Evolutionary conservation across 2,329 filamentous ascomycete genomes (phyloP).

Genomic region (Aspergillus persii): DNA sequence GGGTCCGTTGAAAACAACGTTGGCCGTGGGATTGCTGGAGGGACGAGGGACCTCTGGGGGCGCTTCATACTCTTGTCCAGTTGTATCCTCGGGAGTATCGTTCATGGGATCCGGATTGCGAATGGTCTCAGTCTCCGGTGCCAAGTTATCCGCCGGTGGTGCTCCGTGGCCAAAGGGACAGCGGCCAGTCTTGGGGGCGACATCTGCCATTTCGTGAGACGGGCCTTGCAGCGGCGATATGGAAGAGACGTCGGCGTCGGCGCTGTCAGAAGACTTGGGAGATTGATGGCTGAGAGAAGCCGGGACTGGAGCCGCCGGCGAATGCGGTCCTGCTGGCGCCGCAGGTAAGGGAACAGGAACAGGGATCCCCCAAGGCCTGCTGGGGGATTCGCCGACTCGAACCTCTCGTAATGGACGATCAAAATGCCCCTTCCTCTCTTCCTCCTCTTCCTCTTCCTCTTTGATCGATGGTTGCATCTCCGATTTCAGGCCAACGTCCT

Average conservation of each 20-base stretch:
- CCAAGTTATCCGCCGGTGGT: slow-evolving; percentile 14
- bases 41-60: slow-evolving; percentile 2
- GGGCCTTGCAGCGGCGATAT: slow-evolving; percentile 10
- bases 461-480: slow-evolving; percentile 38
- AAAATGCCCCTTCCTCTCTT: slow-evolving; percentile 70
- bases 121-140: slow-evolving; percentile 14
- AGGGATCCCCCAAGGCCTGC: slow-evolving; percentile 86
- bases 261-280: slow-evolving; percentile 10
- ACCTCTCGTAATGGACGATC: slow-evolving; percentile 84
- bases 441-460: slow-evolving; percentile 46
- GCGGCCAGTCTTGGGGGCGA: slow-evolving; percentile 24
- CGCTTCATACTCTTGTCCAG: slow-evolving; percentile 3
- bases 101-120: slow-evolving; percentile 14
- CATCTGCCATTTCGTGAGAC: slow-evolving; percentile 1
- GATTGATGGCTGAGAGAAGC: slow-evolving; percentile 18
- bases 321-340: slow-evolving; percentile 28
- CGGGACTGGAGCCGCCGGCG: slow-evolving; percentile 20
- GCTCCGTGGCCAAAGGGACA: slow-evolving; percentile 37
- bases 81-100: slow-evolving; percentile 7
- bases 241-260: slow-evolving; percentile 13
- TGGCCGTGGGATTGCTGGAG: slow-evolving; percentile 44
- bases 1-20: slow-evolving; percentile 86
- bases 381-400: slow-evolving; percentile 89
- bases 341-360: slow-evolving; percentile 68
- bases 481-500: slow-evolving; percentile 64